These are phyloP conservation scores for Reutealis trisperma DNA, from an alignment of 345 rosid genomes.

Conservation along the genomic window DNA sequence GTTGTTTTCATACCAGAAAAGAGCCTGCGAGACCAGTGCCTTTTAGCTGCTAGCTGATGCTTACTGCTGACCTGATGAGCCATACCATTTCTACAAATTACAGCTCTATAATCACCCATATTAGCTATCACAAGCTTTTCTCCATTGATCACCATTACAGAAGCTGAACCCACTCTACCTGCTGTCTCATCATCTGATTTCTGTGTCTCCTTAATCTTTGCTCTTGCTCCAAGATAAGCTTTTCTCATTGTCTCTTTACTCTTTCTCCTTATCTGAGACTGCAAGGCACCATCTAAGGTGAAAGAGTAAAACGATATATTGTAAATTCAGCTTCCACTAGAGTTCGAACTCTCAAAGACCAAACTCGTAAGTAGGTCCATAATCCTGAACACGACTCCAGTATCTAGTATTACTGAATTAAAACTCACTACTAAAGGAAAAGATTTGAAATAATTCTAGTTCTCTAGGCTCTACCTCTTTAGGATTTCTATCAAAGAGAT, in stretches of 20 bases:
- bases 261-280: conserved; percentile 53
- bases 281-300: conserved; percentile 11
- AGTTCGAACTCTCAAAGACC: too few species aligned
- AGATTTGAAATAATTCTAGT: background rate
- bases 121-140: conserved; percentile 62
- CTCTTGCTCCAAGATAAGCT: conserved; percentile 56
- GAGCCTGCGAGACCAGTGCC: conserved; percentile 47
- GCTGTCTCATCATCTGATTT: conserved; percentile 35
- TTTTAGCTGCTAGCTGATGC: conserved; percentile 32
- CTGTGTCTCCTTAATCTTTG: conserved; percentile 40
- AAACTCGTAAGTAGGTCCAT: too few species aligned
- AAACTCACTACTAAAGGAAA: too few species aligned
- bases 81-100: conserved; percentile 61
- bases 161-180: conserved; percentile 47
- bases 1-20: conserved; percentile 40
- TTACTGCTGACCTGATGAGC: conserved; percentile 52
- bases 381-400: too few species aligned
- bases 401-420: too few species aligned
- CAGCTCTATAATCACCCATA: conserved; percentile 59
- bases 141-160: conserved; percentile 64
- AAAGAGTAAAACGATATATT: too few species aligned
- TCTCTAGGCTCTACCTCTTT: conserved; percentile 39
- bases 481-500: conserved; percentile 48
- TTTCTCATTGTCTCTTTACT: conserved; percentile 56
- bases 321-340: too few species aligned